Conservation (phyloP, 2,329 filamentous ascomycete species). For the Tolypocladium endophyticum region DNA sequence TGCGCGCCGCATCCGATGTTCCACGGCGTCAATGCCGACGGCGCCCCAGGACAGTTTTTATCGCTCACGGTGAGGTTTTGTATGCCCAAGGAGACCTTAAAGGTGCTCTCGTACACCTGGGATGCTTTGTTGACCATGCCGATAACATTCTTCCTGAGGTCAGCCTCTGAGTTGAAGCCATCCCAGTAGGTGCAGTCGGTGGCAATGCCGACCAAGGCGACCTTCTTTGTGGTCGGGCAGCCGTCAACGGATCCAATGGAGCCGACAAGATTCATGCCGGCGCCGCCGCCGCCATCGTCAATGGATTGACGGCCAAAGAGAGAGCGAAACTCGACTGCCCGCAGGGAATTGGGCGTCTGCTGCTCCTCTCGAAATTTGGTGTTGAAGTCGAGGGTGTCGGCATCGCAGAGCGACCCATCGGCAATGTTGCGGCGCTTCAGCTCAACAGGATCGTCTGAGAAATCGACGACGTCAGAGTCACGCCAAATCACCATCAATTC, state of each 20-base stretch:
- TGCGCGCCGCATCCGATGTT: slow-evolving; percentile 63
- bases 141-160: slow-evolving; percentile 64
- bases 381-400: slow-evolving; percentile 76
- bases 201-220: slow-evolving; percentile 83
- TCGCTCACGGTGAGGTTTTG: slow-evolving; percentile 75
- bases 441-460: slow-evolving; percentile 38
- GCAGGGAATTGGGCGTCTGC: slow-evolving; percentile 41
- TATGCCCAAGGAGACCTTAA: slow-evolving; percentile 90
- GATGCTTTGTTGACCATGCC: slow-evolving; percentile 78
- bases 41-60: slow-evolving; percentile 59
- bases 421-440: slow-evolving; percentile 47
- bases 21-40: slow-evolving; percentile 63
- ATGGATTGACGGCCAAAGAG: slow-evolving; percentile 70
- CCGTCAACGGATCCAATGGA: slow-evolving; percentile 77
- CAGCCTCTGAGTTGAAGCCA: slow-evolving; percentile 54
- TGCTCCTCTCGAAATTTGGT: slow-evolving; percentile 50
- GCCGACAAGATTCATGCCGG: slow-evolving; percentile 60
- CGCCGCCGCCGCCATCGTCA: slow-evolving; percentile 53
- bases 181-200: slow-evolving; percentile 85
- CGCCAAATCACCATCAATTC: slow-evolving; percentile 87
- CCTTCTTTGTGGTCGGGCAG: slow-evolving; percentile 81
- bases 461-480: slow-evolving; percentile 68
- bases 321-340: slow-evolving; percentile 48
- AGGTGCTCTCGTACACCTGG: slow-evolving; percentile 75
- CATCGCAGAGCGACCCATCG: slow-evolving; percentile 48